Conservation (phyloP, 805 yeast genomes). For the Pichia insulana region DNA sequence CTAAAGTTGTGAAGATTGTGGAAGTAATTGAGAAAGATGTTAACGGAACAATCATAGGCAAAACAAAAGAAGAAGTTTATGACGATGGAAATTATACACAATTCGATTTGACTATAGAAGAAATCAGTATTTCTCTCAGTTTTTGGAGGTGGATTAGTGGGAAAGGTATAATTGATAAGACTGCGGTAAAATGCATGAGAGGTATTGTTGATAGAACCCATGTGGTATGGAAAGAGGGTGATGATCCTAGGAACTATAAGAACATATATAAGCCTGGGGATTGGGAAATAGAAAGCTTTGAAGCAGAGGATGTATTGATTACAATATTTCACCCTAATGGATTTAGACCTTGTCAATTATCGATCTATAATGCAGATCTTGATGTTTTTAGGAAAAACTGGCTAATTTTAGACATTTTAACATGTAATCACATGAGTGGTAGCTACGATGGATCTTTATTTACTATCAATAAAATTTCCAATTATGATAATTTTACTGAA, state of each 20-base stretch:
- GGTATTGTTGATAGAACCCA: constrained; percentile 91
- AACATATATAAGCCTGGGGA: constrained; percentile 77
- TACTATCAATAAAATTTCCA: constrained; percentile 76
- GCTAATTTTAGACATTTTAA: constrained; percentile 80
- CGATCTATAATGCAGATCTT: constrained; percentile 79
- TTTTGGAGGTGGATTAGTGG: constrained; percentile 87
- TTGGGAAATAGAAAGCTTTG: constrained; percentile 79
- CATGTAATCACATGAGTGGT: constrained; percentile 80
- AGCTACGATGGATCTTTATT: constrained; percentile 88
- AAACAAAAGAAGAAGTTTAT: constrained; percentile 18
- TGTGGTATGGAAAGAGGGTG: constrained; percentile 73
- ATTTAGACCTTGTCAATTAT: constrained; percentile 77
- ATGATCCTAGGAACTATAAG: constrained; percentile 74
- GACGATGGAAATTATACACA: constrained; percentile 97
- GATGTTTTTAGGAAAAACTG: constrained; percentile 82
- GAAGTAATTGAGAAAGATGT: constrained; percentile 26
- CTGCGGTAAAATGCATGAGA: constrained; percentile 75
- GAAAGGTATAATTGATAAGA: constrained; percentile 71
- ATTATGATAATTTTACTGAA: constrained; percentile 39
- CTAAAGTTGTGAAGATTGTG: constrained; percentile 34
- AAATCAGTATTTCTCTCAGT: constrained; percentile 70
- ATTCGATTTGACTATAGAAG: constrained; percentile 84
- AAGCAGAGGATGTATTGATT: constrained; percentile 77
- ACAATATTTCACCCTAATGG: constrained; percentile 74
- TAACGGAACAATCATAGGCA: constrained; percentile 8